Evolutionary conservation across 805 yeast genomes (phyloP).

Genomic region (Sugiyamaella americana): DNA sequence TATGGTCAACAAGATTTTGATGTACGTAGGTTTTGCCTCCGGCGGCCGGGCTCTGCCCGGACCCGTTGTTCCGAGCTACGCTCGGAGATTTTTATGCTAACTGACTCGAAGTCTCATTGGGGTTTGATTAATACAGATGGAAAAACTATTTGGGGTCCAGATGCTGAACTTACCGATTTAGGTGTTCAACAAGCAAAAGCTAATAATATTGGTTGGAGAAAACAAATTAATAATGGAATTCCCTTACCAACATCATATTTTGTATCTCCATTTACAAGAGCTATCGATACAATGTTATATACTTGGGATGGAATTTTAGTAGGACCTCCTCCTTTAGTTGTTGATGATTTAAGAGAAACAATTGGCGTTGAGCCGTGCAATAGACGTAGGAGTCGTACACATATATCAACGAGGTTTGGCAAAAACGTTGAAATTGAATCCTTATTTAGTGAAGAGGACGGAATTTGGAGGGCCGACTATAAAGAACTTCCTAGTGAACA

Average conservation of each 20-base stretch:
- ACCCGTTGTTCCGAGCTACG: too few species aligned
- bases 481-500: constrained; percentile 40
- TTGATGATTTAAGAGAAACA: constrained; percentile 45
- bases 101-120: constrained; percentile 29
- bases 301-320: constrained; percentile 40
- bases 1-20: constrained; percentile 46
- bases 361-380: constrained; percentile 49
- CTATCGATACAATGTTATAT: constrained; percentile 43
- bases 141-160: constrained; percentile 42
- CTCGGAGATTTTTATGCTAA: too few species aligned
- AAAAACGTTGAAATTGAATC: constrained; percentile 40
- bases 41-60: too few species aligned
- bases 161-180: constrained; percentile 43
- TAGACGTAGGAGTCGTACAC: constrained; percentile 35
- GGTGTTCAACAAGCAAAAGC: constrained; percentile 43
- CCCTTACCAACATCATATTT: constrained; percentile 40
- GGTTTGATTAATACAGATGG: constrained; percentile 42
- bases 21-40: too few species aligned
- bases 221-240: constrained; percentile 30
- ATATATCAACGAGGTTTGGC: constrained; percentile 36
- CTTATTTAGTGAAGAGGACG: constrained; percentile 43
- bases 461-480: constrained; percentile 37
- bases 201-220: constrained; percentile 38
- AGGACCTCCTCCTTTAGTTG: constrained; percentile 34
- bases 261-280: constrained; percentile 47